Evolutionary conservation across 768 basidiomycete species (phyloP), one percentile per base, ranked within the genome.

Genomic region (Coprinopsis marcescibilis): DNA sequence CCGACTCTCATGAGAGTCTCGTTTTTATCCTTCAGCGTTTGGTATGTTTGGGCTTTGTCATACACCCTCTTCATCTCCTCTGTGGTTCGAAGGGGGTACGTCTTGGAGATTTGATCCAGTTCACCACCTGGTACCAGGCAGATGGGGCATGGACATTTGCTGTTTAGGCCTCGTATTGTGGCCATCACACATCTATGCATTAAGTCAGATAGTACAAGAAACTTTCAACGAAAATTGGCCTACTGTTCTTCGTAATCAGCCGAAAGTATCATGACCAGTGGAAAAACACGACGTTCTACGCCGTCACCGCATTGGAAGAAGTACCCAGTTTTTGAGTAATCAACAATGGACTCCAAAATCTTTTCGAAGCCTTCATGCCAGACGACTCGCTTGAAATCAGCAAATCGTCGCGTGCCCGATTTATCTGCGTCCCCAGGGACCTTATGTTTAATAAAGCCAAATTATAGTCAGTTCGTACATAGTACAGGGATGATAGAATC

Each of bases 231-330:
- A 3, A 34, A 24, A 10, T 11, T 21, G 21, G 40, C 67, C n/a
- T 61, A 75, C 73, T 68, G 65, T 59, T 76, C 72, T 47, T 75
- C 65, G 42, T 71, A 75, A 45, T 75, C 71, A 3, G 65, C 62
- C 5, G 63, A 68, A 1, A 72, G 51, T 2, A 73, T 69, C 0
- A 70, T 23, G 20, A 75, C 55, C 4, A 67, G 21, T 1, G 69
- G 70, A 24, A 59, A 73, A 0, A 75, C 34, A 11, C 34, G 50
- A 0, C 57, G 60, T 0, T 15, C 2, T 12, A 65, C 50, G 2
- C 53, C 52, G 51, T 57, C 55, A 2, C 32, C 51, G 20, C 52
- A 57, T 23, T 40, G 29, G 19, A 43, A 30, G 17, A 12, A 15
- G n/a, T 14, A 43, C 2, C 59, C 55, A 19, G 69, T 51, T 7